Evolutionary conservation across 345 rosid genomes (phyloP).

Genomic region (Carallia brachiata): DNA sequence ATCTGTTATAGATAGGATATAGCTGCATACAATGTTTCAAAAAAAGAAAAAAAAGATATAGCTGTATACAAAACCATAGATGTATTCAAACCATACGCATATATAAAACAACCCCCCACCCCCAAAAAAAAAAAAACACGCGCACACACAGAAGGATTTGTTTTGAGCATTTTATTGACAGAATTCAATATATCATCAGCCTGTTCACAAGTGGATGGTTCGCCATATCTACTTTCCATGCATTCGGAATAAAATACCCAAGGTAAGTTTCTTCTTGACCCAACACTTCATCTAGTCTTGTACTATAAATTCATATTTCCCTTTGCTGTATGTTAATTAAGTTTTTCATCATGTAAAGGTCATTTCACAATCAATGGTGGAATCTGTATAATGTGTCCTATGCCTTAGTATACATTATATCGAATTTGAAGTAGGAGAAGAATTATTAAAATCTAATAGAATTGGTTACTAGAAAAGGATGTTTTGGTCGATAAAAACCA

Average conservation of each 20-base stretch:
- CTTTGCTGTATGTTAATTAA: neutral
- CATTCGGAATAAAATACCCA: constrained; percentile 71
- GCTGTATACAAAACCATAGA: too few species aligned
- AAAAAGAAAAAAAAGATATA: too few species aligned
- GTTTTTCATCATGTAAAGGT: neutral
- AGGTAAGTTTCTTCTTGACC: constrained; percentile 42
- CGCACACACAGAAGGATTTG: neutral
- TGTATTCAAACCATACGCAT: too few species aligned
- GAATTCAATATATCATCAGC: constrained; percentile 48
- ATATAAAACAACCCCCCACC: too few species aligned
- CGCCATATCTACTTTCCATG: constrained; percentile 95
- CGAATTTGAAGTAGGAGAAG: too few species aligned
- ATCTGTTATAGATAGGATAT: too few species aligned
- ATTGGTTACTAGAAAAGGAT: too few species aligned
- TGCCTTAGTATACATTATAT: neutral
- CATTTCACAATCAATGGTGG: too few species aligned
- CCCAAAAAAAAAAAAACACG: too few species aligned
- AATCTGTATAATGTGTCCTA: neutral
- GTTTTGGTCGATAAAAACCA: too few species aligned
- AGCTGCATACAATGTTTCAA: too few species aligned
- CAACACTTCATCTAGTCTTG: neutral
- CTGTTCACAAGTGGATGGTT: constrained; percentile 99
- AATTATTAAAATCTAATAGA: too few species aligned
- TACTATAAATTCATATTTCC: neutral
- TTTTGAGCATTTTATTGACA: constrained; percentile 19